Evolutionary conservation across 106 monocot genomes (phyloP), one percentile per base, ranked within the genome.

Genomic region (Dendrobium huoshanense): DNA sequence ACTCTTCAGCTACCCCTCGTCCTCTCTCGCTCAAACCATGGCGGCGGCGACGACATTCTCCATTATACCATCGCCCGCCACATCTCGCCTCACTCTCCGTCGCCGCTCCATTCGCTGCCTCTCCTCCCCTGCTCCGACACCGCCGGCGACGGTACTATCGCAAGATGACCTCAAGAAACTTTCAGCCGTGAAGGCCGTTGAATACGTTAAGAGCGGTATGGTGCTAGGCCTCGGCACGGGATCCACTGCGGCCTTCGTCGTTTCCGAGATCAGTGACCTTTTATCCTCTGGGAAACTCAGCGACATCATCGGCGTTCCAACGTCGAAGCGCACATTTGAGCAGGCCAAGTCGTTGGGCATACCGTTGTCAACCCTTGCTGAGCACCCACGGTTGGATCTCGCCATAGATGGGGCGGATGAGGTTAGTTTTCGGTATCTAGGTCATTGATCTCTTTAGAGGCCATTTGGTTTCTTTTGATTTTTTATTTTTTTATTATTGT

Each of bases 361-460:
- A 33, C 98, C 98, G 22, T 87, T 98, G 59, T 92, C 95, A 72
- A 95, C 95, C 20, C 91, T 98, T 67, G 98, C 95, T 67, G 98
- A 93, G 7, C 91, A 95, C 68, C 98, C 95, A 10, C 54, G 72
- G 70, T 80, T 98, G 37, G 92, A 98, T 77, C 92, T 98, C 58
- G 98, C 98, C 75, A 98, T 98, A 18, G 98, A 98, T 79, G 98
- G 98, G 24, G 98, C 98, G 49, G 98, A 98, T 81, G 98, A 98
- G 98, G 98, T 97, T 2, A 72, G 81, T 41, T 15, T 2, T 20
- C 72, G 61, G 61, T n/a, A n/a, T 24, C 22, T 18, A 45, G 1
- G 42, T 27, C 51, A 13, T 51, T 51, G 51, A 51, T 51, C 51
- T 10, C 15, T 51, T 13, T 51, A 51, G 16, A 51, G 2, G 51